phyloP scores from a whole-genome alignment of 345 rosid genomes.

The Streptanthus diversifolius region DNA sequence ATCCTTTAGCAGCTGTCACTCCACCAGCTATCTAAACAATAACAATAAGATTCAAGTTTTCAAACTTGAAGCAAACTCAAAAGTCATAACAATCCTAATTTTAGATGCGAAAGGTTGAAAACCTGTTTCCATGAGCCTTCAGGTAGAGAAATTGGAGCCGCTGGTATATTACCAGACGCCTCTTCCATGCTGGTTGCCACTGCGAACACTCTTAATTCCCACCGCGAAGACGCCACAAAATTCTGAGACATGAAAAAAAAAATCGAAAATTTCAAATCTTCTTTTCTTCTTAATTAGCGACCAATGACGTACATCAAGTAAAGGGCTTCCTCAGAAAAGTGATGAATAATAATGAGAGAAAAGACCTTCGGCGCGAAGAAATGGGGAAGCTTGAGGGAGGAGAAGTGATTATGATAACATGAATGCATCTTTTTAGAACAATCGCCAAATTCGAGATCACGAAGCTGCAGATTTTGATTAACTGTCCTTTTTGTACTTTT shows the following conservation, averaged over 20 bases:
- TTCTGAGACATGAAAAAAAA: not conserved
- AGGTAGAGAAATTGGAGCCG: conserved; percentile 84
- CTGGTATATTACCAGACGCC: conserved; percentile 54
- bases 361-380: conserved; percentile 40
- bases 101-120: not conserved
- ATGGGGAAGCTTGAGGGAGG: conserved; percentile 38
- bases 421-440: conserved; percentile 29
- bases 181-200: conserved; percentile 40
- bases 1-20: conserved; percentile 91
- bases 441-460: conserved; percentile 6
- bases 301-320: not conserved
- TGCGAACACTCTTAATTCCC: conserved; percentile 39
- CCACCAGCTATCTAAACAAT: conserved; percentile 71
- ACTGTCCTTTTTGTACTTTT: not conserved
- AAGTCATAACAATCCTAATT: not conserved
- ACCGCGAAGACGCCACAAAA: conserved; percentile 28
- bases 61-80: not conserved
- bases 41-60: not conserved
- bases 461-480: not conserved
- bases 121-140: conserved; percentile 89
- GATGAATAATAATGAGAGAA: not conserved
- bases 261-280: not conserved
- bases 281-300: not conserved
- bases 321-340: not conserved
- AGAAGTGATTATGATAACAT: conserved; percentile 32